Conservation (phyloP, 2,329 filamentous ascomycete genomes). For the Ceratocystis variospora region DNA sequence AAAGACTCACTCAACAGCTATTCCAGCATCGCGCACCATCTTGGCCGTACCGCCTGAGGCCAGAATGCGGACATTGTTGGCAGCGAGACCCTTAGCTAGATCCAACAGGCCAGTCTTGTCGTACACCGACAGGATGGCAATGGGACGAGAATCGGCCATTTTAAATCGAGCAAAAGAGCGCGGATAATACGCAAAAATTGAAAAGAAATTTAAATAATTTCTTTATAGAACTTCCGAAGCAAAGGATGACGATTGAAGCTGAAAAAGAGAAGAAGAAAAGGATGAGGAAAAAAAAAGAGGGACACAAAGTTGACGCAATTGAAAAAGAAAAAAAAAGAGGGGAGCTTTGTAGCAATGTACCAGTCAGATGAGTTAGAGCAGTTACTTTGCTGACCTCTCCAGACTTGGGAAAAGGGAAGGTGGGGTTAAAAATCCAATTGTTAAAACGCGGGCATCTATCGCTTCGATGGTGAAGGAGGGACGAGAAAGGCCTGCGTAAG, state of each 20-base stretch:
- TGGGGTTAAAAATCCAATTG: conserved; percentile 17
- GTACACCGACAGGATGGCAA: conserved; percentile 93
- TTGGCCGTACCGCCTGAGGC: conserved; percentile 91
- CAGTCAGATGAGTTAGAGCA: background rate
- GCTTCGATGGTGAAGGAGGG: background rate
- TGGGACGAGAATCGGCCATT: conserved; percentile 37
- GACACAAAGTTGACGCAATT: conserved; percentile 4
- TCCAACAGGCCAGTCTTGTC: conserved; percentile 95
- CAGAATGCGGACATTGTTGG: conserved; percentile 81
- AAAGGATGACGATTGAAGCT: conserved; percentile 17
- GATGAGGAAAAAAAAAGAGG: background rate
- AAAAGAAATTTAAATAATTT: background rate
- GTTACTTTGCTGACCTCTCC: background rate
- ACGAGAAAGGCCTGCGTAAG: background rate
- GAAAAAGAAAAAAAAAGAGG: background rate
- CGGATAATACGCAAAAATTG: no score
- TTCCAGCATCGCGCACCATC: conserved; percentile 92
- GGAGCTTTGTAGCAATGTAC: conserved; percentile 1
- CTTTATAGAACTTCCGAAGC: conserved; percentile 15
- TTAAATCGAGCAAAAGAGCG: conserved; percentile 17
- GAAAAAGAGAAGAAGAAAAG: conserved; percentile 8
- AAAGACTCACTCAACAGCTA: conserved; percentile 70
- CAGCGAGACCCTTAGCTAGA: conserved; percentile 75
- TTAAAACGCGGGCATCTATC: background rate
- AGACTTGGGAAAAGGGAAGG: conserved; percentile 1